A percentile compares a stretch with the other conserved stretches of the same genome.
phyloP scores from a whole-genome alignment of 345 rosid genomes.

The Syzygium grande region DNA sequence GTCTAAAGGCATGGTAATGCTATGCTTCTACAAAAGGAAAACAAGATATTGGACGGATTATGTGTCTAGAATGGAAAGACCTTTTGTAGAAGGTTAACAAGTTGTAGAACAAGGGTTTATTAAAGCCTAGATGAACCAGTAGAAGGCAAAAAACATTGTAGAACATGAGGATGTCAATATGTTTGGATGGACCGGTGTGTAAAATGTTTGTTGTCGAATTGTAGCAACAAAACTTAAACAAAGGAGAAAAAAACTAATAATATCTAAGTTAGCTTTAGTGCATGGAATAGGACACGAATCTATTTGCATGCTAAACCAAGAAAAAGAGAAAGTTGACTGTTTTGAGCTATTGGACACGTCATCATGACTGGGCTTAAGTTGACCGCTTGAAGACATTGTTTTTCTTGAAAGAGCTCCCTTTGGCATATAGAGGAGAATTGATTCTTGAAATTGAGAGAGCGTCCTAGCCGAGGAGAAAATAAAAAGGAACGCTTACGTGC shows the following conservation, averaged over 20 bases:
- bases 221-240: not conserved
- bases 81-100: not conserved
- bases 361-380: no score
- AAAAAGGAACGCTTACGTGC: no score
- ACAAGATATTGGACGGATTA: not conserved
- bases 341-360: not conserved
- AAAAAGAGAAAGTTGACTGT: not conserved
- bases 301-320: not conserved
- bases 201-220: not conserved
- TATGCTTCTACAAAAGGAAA: not conserved
- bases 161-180: not conserved
- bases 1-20: not conserved
- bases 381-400: no score
- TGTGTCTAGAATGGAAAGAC: not conserved
- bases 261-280: not conserved
- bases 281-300: not conserved
- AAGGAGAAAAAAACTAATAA: not conserved
- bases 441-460: no score
- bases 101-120: not conserved
- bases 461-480: no score
- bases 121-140: not conserved
- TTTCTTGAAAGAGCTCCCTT: no score
- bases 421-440: no score
- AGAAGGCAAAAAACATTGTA: not conserved
- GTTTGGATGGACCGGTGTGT: not conserved